A percentile compares a stretch with the other conserved stretches of the same genome.
Conservation (phyloP, 2,329 filamentous ascomycete species). For the Colletotrichum sp. region DNA sequence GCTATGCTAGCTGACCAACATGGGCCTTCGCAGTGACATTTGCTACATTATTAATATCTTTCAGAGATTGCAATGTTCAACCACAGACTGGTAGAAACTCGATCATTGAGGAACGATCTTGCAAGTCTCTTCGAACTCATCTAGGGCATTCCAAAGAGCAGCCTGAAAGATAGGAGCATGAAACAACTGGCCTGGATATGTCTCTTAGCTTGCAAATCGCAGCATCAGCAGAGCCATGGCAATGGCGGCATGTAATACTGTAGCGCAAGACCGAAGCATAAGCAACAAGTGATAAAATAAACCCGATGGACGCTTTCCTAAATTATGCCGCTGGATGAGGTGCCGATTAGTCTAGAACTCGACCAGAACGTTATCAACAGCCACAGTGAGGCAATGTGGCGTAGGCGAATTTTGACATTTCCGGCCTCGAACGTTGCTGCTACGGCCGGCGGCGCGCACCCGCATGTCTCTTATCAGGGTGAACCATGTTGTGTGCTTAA, state of each 20-base stretch:
- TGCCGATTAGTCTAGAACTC: background rate
- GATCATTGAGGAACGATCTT: background rate
- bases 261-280: background rate
- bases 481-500: background rate
- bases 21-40: background rate
- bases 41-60: background rate
- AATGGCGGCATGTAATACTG: background rate
- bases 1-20: background rate
- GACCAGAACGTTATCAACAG: background rate
- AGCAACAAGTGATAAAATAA: background rate
- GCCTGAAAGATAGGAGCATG: background rate
- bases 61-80: background rate
- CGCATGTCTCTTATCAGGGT: background rate
- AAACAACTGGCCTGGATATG: background rate
- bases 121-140: background rate
- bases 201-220: background rate
- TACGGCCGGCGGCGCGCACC: background rate
- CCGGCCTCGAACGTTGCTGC: background rate
- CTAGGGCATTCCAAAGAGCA: background rate
- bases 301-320: background rate
- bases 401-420: background rate
- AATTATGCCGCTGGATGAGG: background rate
- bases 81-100: accelerated
- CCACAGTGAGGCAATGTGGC: background rate
- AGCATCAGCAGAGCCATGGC: background rate